A percentile compares a stretch with the other conserved stretches of the same genome.
Conservation (phyloP, 1,284 basidiomycete species). For the Marasmius sp. region DNA sequence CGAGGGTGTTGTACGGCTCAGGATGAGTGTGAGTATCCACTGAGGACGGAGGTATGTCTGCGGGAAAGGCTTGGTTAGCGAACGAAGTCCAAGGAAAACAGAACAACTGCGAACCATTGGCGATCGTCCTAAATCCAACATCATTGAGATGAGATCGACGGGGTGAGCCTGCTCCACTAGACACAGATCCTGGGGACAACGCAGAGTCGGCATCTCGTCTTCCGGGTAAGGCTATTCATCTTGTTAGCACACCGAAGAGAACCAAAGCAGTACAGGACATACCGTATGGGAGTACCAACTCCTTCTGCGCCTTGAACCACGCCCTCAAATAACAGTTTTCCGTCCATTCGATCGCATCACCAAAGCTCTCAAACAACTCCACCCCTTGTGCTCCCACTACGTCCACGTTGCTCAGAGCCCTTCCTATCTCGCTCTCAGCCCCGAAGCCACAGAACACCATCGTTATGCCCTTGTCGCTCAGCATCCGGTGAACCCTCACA, state of each 20-base stretch:
- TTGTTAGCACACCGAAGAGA: constrained; percentile 2
- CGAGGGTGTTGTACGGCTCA: constrained; percentile 67
- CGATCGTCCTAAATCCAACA: constrained; percentile 74
- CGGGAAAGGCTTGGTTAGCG: constrained; percentile 12
- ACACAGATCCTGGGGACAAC: constrained; percentile 45
- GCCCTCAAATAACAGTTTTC: constrained; percentile 84
- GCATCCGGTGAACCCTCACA: constrained; percentile 84
- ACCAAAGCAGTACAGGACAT: constrained; percentile 12
- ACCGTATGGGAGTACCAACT: constrained; percentile 40
- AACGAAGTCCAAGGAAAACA: not conserved
- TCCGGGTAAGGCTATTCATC: constrained; percentile 52
- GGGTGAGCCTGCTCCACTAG: constrained; percentile 68
- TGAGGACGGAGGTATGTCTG: constrained; percentile 8
- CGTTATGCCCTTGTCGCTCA: constrained; percentile 75
- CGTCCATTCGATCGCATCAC: constrained; percentile 95
- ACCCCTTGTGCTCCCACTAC: constrained; percentile 78
- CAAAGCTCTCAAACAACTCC: constrained; percentile 83
- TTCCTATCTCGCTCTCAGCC: constrained; percentile 62
- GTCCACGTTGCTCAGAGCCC: constrained; percentile 62
- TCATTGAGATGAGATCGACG: constrained; percentile 73
- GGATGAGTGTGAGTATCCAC: constrained; percentile 19
- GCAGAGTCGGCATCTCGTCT: constrained; percentile 48
- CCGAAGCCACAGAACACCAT: constrained; percentile 88
- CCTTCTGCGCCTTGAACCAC: constrained; percentile 70
- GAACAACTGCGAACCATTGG: constrained; percentile 41